Conservation (phyloP, 1,284 basidiomycete genomes). For the Irpex rosettiformis region DNA sequence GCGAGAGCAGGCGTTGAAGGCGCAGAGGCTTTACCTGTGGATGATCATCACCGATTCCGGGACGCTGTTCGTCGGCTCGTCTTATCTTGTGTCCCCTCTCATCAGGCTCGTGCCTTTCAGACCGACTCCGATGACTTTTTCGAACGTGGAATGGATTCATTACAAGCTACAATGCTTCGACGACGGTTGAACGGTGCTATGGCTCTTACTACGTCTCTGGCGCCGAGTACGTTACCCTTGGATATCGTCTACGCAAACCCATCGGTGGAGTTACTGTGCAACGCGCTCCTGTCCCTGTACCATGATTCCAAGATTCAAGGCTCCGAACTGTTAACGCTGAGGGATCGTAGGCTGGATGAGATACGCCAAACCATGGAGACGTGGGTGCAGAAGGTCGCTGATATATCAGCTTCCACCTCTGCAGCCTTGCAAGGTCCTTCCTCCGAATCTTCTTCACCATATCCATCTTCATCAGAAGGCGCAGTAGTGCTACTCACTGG, state of each 20-base stretch:
- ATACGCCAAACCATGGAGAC: slow-evolving; percentile 15
- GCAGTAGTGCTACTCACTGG: slow-evolving; percentile 16
- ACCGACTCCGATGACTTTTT: slow-evolving; percentile 32
- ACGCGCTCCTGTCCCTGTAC: neutral
- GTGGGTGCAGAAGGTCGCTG: slow-evolving; percentile 15
- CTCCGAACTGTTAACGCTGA: too few species aligned
- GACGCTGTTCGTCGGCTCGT: slow-evolving; percentile 18
- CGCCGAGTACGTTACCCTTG: slow-evolving; percentile 13
- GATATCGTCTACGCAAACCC: slow-evolving; percentile 29
- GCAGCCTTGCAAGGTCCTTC: slow-evolving; percentile 14
- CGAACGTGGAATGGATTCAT: slow-evolving; percentile 32
- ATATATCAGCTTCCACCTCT: neutral
- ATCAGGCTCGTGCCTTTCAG: slow-evolving; percentile 15
- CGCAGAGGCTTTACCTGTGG: slow-evolving; percentile 12
- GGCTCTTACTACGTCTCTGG: slow-evolving; percentile 11
- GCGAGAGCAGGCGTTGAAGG: slow-evolving; percentile 9
- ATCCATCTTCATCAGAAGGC: neutral
- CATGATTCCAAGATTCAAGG: too few species aligned
- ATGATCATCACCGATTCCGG: slow-evolving; percentile 12
- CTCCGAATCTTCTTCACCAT: too few species aligned
- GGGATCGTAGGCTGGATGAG: neutral
- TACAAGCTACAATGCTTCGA: slow-evolving; percentile 10
- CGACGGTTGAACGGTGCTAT: slow-evolving; percentile 1
- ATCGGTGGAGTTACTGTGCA: slow-evolving; percentile 5
- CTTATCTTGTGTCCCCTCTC: too few species aligned